These are phyloP conservation scores for Ilyonectria sp. DNA, from an alignment of 2,329 filamentous ascomycete genomes.

Conservation along the genomic window DNA sequence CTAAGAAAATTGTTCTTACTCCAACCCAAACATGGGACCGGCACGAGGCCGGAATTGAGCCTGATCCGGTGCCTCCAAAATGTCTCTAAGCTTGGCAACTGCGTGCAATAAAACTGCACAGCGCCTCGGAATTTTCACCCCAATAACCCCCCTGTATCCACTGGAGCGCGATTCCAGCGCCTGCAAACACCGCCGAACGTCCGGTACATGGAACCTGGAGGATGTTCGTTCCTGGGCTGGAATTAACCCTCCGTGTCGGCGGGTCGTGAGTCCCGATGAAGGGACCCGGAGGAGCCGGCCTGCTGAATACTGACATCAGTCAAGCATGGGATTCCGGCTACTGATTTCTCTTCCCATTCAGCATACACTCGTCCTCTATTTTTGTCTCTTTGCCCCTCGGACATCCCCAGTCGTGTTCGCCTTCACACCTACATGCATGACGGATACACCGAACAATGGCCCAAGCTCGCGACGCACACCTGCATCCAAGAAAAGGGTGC, in stretches of 20 bases:
- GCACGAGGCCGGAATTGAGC: conserved; percentile 35
- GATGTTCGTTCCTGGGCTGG: conserved; percentile 33
- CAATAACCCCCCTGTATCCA: conserved; percentile 7
- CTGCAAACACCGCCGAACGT: conserved; percentile 23
- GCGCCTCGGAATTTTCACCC: conserved; percentile 1
- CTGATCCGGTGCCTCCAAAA: conserved; percentile 35
- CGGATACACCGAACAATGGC: too few relatives aligned
- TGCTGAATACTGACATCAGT: conserved; percentile 9
- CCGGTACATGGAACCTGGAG: neutral
- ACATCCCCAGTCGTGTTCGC: neutral
- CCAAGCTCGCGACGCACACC: neutral
- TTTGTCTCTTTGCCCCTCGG: conserved; percentile 7
- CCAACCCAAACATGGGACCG: conserved; percentile 12
- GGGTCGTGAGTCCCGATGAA: conserved; percentile 28
- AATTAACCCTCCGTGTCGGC: conserved; percentile 25
- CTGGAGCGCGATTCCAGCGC: conserved; percentile 26
- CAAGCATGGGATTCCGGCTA: conserved; percentile 15
- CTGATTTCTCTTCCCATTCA: conserved; percentile 28
- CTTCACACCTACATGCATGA: neutral
- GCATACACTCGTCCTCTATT: neutral
- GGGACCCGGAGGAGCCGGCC: conserved; percentile 31
- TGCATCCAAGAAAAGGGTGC: neutral
- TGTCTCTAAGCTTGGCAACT: conserved; percentile 30
- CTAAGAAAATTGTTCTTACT: neutral
- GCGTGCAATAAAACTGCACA: neutral